Percentiles rank a stretch among this genome's conserved stretches.
Evolutionary conservation across 805 yeast species (phyloP).

Genomic region (Kockiozyma suomiensis): DNA sequence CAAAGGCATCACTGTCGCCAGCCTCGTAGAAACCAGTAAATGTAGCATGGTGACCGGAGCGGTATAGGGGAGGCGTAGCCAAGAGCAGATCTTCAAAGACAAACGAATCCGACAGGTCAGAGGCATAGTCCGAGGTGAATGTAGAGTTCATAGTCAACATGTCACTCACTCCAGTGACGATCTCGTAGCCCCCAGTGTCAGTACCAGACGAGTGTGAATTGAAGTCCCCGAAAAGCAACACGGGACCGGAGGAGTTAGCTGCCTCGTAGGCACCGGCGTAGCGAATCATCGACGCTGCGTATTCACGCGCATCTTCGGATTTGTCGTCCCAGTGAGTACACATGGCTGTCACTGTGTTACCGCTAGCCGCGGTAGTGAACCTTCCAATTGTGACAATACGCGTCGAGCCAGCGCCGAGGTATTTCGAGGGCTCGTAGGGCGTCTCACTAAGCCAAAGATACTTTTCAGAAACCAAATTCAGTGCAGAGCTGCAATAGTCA

Average conservation of each 20-base stretch:
- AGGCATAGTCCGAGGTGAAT: conserved; percentile 2
- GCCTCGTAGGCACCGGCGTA: conserved; percentile 16
- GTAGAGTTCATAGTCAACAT: conserved; percentile 10
- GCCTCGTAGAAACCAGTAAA: conserved; percentile 9
- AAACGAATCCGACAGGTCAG: conserved; percentile 5
- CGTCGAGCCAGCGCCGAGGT: conserved; percentile 11
- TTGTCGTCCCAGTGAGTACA: conserved; percentile 21
- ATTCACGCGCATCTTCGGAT: conserved; percentile 15
- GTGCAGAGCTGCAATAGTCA: background rate
- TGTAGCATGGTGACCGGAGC: conserved; percentile 14
- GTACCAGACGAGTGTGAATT: conserved; percentile 13
- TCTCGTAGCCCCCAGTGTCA: conserved; percentile 9
- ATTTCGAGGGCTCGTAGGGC: conserved; percentile 5
- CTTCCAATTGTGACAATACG: conserved; percentile 5
- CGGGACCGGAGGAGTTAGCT: background rate
- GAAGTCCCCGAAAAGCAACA: conserved; percentile 17
- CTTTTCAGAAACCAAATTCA: background rate
- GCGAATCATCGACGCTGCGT: conserved; percentile 13
- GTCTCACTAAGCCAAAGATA: conserved; percentile 9
- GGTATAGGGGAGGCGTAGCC: conserved; percentile 4
- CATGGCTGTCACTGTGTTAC: background rate
- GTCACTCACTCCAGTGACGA: conserved; percentile 9
- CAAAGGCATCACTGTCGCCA: background rate
- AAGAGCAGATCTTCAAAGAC: conserved; percentile 4
- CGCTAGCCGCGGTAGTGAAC: background rate